A percentile compares a stretch with the other conserved stretches of the same genome.
phyloP scores from a whole-genome alignment of 768 basidiomycete genomes.

The Mycena rosella region DNA sequence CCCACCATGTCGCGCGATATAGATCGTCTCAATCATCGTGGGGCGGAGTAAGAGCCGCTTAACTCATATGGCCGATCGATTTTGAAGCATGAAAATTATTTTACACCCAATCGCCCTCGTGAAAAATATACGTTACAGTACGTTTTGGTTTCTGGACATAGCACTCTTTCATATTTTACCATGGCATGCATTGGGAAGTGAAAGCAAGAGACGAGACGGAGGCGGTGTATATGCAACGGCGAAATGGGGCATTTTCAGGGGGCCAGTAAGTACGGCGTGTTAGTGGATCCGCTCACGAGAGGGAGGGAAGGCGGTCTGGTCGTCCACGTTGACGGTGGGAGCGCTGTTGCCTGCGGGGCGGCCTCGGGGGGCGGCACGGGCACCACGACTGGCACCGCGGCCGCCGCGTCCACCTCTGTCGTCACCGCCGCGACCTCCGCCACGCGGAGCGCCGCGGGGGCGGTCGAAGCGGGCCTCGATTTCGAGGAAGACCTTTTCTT shows the following conservation, averaged over 20 bases:
- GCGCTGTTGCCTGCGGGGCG: conserved; percentile 47
- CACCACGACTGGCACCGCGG: conserved; percentile 51
- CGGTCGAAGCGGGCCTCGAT: conserved; percentile 92
- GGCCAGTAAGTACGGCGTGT: conserved; percentile 15
- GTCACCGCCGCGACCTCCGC: conserved; percentile 62
- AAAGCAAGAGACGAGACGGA: conserved; percentile 31
- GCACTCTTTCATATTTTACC: conserved; percentile 29
- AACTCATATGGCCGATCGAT: not conserved
- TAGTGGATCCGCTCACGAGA: conserved; percentile 59
- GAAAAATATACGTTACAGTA: conserved; percentile 36
- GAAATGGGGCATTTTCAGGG: conserved; percentile 27
- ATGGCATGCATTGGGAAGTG: conserved; percentile 13
- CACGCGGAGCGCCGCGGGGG: conserved; percentile 76
- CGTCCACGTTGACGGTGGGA: conserved; percentile 76
- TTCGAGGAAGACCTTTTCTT: conserved; percentile 92
- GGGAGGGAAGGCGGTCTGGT: conserved; percentile 90
- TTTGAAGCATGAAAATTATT: conserved; percentile 16
- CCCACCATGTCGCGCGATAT: conserved; percentile 77
- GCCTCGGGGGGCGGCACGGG: conserved; percentile 54
- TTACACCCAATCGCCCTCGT: conserved; percentile 34
- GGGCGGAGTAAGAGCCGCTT: not conserved
- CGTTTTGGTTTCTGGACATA: conserved; percentile 24
- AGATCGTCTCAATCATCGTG: conserved; percentile 71
- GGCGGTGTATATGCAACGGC: conserved; percentile 29
- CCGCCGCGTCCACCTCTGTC: conserved; percentile 60